Evolutionary conservation across 495 filamentous ascomycete species (phyloP).

Genomic region (Aspergillus baeticus): DNA sequence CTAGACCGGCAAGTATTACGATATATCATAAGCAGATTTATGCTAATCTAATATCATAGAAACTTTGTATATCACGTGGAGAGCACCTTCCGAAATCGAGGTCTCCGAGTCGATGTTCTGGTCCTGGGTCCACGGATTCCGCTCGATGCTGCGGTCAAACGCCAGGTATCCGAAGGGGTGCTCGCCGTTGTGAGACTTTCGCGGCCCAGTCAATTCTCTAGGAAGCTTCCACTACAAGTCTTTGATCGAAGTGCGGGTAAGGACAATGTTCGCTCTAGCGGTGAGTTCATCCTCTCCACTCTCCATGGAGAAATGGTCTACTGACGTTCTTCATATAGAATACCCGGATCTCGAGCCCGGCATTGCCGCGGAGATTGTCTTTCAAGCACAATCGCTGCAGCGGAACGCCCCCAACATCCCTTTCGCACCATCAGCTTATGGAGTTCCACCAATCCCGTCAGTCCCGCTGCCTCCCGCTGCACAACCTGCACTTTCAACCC

Average conservation of each 20-base stretch:
- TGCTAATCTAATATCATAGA: constrained; percentile 32
- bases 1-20: constrained; percentile 59
- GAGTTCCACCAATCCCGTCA: constrained; percentile 26
- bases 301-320: constrained; percentile 1
- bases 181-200: constrained; percentile 78
- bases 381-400: constrained; percentile 67
- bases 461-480: no score
- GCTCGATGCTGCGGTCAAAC: constrained; percentile 72
- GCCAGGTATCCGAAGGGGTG: constrained; percentile 87
- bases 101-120: constrained; percentile 72
- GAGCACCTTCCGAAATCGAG: constrained; percentile 65
- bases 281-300: constrained; percentile 33
- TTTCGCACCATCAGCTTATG: constrained; percentile 44
- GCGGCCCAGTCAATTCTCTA: constrained; percentile 59
- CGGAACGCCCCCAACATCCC: constrained; percentile 42
- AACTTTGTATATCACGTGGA: constrained; percentile 84
- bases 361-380: constrained; percentile 75
- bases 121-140: constrained; percentile 75
- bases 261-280: constrained; percentile 73
- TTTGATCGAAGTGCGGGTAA: constrained; percentile 75
- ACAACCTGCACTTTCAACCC: constrained; percentile 30
- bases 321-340: constrained; percentile 42
- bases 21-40: background rate
- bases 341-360: constrained; percentile 78
- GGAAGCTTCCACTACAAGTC: constrained; percentile 75